Evolutionary conservation across 2,329 filamentous ascomycete genomes (phyloP), one percentile per base, ranked within the genome.

Genomic region (Calcarisporium arbuscula): DNA sequence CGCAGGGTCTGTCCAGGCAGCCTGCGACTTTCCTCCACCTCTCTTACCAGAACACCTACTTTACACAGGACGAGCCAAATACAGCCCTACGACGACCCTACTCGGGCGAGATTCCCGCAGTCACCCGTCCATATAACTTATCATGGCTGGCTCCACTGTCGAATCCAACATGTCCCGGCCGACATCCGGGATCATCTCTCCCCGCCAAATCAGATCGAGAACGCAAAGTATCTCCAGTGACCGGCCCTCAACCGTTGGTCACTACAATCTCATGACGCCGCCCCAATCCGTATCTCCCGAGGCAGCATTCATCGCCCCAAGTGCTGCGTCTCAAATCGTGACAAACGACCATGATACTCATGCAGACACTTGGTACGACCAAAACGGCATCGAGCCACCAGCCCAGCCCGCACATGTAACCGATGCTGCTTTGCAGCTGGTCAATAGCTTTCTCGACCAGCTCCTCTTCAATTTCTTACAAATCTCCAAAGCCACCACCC

Each of bases 361-460:
- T 52, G 72, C 80, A 39, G 77, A 80, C 47, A 68, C 78, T 32
- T 81, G 81, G 70, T 77, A 80, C 50, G 77, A 85, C 51, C 74
- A 82, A 42, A 73, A 83, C 46, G 77, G 77, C 32, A 70, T 81
- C 36, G 74, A 80, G 45, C 72, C 76, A 1, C 74, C 75, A 5
- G 71, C 72, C 38, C 81, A 85, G 46, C 77, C 81, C 14, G 84
- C 84, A 14, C 57, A 82, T 31, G 84, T 95, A 38, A 82, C 87
- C 1, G 68, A 73, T 3, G 72, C 74, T 19, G 85, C 92, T 1
- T 67, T 96, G 23, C 70, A 72, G 27, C 73, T 94, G 8, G 75
- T 95, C 53, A 98, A 98, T 62, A 80, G 75, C 50, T 98, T 98
- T 54, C 75, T 98, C 42, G 92, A 98, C 57, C 86, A 95, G 54